phyloP scores from a whole-genome alignment of 305 asterid species.

The Fraxinus dipetala region DNA sequence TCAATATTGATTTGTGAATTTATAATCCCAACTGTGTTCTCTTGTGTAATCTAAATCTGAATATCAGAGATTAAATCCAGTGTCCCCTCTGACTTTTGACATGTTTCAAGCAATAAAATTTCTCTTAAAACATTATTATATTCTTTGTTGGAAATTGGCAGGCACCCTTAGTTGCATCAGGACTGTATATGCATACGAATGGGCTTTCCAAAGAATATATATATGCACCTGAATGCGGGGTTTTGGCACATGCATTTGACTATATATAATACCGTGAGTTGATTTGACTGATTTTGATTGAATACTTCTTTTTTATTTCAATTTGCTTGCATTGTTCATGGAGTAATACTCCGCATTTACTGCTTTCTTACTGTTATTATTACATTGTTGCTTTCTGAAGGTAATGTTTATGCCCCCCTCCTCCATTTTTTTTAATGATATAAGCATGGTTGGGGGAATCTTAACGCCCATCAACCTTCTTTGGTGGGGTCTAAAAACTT shows the following conservation, averaged over 20 bases:
- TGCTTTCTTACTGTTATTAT: no score
- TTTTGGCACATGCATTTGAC: neutral
- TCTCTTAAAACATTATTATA: neutral
- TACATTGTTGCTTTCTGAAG: no score
- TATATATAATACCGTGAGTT: neutral
- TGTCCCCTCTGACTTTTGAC: neutral
- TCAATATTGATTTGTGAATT: neutral
- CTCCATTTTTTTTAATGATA: no score
- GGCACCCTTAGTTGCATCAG: neutral
- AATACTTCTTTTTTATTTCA: neutral
- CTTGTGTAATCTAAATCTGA: neutral
- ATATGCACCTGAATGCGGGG: neutral
- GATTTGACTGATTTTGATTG: neutral
- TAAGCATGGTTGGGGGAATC: no score
- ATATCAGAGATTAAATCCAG: neutral
- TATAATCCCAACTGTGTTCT: neutral
- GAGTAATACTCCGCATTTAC: no score
- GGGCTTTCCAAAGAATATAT: neutral
- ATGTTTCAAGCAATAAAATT: neutral
- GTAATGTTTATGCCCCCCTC: no score
- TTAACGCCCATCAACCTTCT: no score
- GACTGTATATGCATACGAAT: neutral
- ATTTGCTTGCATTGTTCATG: no score
- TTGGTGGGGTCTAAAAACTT: no score
- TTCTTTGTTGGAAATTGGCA: neutral